Evolutionary conservation across 2,329 filamentous ascomycete genomes (phyloP).

Genomic region (Sphaerulina vaccinii): DNA sequence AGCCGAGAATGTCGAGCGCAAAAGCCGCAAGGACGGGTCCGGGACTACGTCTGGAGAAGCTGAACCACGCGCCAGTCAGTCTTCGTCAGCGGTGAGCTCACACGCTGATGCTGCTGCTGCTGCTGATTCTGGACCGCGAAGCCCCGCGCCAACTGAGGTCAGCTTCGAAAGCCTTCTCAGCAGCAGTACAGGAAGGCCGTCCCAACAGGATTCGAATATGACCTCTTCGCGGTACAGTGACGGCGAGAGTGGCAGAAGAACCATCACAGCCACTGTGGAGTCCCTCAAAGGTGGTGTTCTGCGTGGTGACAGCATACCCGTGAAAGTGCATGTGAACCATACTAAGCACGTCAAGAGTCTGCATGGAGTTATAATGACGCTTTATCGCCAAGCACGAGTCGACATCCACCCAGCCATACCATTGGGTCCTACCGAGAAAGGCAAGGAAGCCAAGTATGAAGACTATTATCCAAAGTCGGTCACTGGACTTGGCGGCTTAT

Average conservation of each 20-base stretch:
- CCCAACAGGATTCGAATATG: slow-evolving; percentile 43
- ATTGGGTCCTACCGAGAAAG: slow-evolving; percentile 61
- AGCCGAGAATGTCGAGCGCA: slow-evolving; percentile 30
- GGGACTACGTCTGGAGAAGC: slow-evolving; percentile 26
- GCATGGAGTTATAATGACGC: slow-evolving; percentile 86
- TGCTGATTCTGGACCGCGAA: slow-evolving; percentile 36
- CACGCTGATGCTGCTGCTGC: slow-evolving; percentile 34
- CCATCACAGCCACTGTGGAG: slow-evolving; percentile 83
- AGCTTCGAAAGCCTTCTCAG: slow-evolving; percentile 41
- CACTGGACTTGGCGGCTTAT: slow-evolving; percentile 81
- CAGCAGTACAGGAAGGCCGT: slow-evolving; percentile 31
- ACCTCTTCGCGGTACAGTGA: slow-evolving; percentile 45
- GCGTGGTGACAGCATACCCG: slow-evolving; percentile 76
- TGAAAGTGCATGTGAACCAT: slow-evolving; percentile 81
- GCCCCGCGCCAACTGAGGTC: slow-evolving; percentile 48
- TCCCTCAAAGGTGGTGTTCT: slow-evolving; percentile 79
- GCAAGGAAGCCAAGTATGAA: slow-evolving; percentile 69
- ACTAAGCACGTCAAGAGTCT: slow-evolving; percentile 87
- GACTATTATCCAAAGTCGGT: slow-evolving; percentile 85
- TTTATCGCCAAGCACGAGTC: slow-evolving; percentile 87
- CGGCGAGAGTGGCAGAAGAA: slow-evolving; percentile 58
- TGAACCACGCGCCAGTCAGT: slow-evolving; percentile 27
- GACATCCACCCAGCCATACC: slow-evolving; percentile 71
- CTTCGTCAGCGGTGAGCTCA: slow-evolving; percentile 31
- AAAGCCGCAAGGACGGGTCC: slow-evolving; percentile 28